Percentiles rank a stretch among this genome's conserved stretches.
Conservation (phyloP, 225 moss, liverwort and hornwort species). For the Sphagnum tenellum region DNA sequence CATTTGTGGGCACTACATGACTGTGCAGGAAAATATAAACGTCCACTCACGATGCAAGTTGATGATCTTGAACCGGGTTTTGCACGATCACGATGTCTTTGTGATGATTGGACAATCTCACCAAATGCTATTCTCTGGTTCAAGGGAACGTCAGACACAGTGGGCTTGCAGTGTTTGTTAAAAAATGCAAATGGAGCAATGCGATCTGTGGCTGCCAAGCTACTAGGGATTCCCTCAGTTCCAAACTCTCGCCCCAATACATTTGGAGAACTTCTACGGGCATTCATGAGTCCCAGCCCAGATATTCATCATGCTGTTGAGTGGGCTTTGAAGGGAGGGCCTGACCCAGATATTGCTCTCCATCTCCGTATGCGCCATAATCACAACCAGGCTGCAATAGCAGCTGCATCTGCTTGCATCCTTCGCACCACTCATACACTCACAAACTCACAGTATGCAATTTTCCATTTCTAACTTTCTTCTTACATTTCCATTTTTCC, state of each 20-base stretch:
- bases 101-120: conserved; percentile 54
- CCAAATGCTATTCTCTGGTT: conserved; percentile 56
- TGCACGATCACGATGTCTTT: conserved; percentile 39
- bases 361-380: conserved; percentile 69
- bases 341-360: conserved; percentile 51
- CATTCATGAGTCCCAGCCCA: conserved; percentile 35
- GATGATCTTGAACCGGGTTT: conserved; percentile 49
- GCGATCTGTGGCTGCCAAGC: conserved; percentile 27
- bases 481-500: too few relatives aligned
- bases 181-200: conserved; percentile 43
- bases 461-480: too few relatives aligned
- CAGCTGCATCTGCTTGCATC: conserved; percentile 42
- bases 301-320: conserved; percentile 59
- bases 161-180: conserved; percentile 51
- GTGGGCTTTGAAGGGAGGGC: conserved; percentile 49
- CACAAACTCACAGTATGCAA: too few relatives aligned
- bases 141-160: conserved; percentile 60
- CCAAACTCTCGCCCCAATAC: conserved; percentile 59
- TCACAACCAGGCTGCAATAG: conserved; percentile 18
- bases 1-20: conserved; percentile 46
- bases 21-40: conserved; percentile 35
- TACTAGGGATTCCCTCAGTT: conserved; percentile 49
- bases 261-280: conserved; percentile 64
- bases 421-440: conserved; percentile 8
- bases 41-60: conserved; percentile 29